A percentile compares a stretch with the other conserved stretches of the same genome.
Conservation (phyloP, 2,329 filamentous ascomycete species). For the Grosmannia huntii region DNA sequence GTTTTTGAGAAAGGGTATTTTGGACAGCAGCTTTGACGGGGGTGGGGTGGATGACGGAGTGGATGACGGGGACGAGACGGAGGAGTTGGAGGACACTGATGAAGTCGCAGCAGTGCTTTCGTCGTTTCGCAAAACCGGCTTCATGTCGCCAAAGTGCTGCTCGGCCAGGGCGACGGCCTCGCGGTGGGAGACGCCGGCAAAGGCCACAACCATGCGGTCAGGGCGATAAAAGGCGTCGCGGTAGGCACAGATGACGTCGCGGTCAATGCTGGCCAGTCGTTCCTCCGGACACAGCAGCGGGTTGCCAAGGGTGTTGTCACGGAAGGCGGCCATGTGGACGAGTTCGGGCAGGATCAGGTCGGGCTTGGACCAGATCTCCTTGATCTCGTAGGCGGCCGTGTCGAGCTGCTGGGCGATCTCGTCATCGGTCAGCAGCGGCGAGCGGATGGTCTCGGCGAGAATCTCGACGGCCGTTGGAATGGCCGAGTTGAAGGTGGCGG, state of each 20-base stretch:
- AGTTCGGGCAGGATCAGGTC: conserved; percentile 92
- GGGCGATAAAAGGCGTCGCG: conserved; percentile 74
- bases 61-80: conserved; percentile 17
- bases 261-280: conserved; percentile 61
- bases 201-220: conserved; percentile 86
- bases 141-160: conserved; percentile 88
- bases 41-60: conserved; percentile 22
- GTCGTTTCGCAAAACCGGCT: conserved; percentile 23
- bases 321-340: conserved; percentile 89
- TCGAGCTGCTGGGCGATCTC: conserved; percentile 80
- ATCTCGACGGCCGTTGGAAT: conserved; percentile 72
- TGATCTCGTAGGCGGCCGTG: conserved; percentile 90
- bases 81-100: conserved; percentile 14
- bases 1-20: conserved; percentile 71
- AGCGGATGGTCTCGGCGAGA: conserved; percentile 84
- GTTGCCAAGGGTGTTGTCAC: conserved; percentile 91
- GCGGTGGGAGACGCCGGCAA: conserved; percentile 76
- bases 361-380: conserved; percentile 94
- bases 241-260: conserved; percentile 63
- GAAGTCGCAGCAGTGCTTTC: conserved; percentile 19
- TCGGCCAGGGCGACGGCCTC: conserved; percentile 70
- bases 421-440: conserved; percentile 70
- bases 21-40: conserved; percentile 60
- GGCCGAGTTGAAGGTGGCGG: conserved; percentile 89
- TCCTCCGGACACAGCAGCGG: conserved; percentile 85